Base-by-base conservation (phyloP, 257 asterid genomes). In the Solanum infundibuliforme region DNA sequence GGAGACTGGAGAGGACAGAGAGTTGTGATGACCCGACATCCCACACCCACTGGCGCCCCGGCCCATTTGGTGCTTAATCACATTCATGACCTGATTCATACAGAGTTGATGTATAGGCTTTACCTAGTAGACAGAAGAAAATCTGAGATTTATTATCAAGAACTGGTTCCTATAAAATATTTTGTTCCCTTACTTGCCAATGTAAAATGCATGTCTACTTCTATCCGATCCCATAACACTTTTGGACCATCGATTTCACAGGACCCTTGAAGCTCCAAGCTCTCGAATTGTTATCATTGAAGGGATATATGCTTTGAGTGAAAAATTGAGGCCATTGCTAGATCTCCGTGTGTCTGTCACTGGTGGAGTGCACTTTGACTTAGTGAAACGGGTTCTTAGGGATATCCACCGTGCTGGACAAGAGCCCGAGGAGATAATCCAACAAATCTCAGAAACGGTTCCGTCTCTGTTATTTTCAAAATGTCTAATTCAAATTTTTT, bases 401-500 rank as follows among this genome's bases (percentile, higher is more conserved):
- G 99, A 97, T 90, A 97, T 96, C 91, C 99, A 97, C 87, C 99
- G 99, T 69, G 99, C 95, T 88, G 99, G 98, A 89, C 99, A 97
- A 90, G 99, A 96, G 89, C 99, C 99, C 62, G 99, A 96, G 90
- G 99, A 97, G 93, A 97, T 97, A 74, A 97, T 96, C 87, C 99
- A 97, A 83, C 99, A 97, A 87, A 97, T 97, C 88, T 96, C 99
- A 23, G 99, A 97, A 93, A 97, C 99, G 86, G 99, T 97, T 87
- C 27, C 41, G 6, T 60, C 72, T 79, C 76, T 83, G 21, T 81
- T 83, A 77, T 46, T 90, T 36, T 48, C 60, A 13, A 35, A 77
- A 74, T 35, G 12, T 72, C 66, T 48, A 20, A 16, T 31, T 18
- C 85, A 48, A 81, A 0, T 5, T 81, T 81, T n/a, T 29, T 81